Conservation (phyloP, 208 protist genomes). For the Balamuthia mandrillaris region DNA sequence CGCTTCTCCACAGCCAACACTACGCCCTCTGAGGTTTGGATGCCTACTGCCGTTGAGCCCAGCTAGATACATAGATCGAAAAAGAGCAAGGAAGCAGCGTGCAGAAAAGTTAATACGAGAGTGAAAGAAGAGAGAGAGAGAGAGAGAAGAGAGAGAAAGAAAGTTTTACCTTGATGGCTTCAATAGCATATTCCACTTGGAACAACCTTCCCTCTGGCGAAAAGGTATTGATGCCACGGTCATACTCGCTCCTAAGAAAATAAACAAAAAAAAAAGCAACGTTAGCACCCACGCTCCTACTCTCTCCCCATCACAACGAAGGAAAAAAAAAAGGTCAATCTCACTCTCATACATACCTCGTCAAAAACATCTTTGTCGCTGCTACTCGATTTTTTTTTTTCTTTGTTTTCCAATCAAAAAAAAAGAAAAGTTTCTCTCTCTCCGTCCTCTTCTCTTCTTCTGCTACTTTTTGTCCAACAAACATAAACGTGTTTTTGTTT, state of each 20-base stretch:
- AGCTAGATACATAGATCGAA: conserved; percentile 66
- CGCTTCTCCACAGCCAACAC: conserved; percentile 98
- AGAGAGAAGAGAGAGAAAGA: neutral
- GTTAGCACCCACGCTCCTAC: too few species aligned
- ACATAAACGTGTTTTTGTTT: too few species aligned
- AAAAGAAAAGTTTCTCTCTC: too few species aligned
- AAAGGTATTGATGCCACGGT: conserved; percentile 99
- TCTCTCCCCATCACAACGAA: too few species aligned
- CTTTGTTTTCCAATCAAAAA: too few species aligned
- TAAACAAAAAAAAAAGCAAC: neutral
- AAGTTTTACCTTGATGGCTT: conserved; percentile 83
- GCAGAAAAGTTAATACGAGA: neutral
- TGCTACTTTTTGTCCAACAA: too few species aligned
- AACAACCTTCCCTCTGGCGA: conserved; percentile 99
- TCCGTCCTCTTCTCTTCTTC: too few species aligned
- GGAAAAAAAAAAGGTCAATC: too few species aligned
- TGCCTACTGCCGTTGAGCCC: conserved; percentile 96
- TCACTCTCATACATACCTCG: too few species aligned
- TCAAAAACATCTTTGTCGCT: too few species aligned
- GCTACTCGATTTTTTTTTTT: too few species aligned
- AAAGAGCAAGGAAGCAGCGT: conserved; percentile 24
- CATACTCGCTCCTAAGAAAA: conserved; percentile 82
- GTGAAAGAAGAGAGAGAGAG: neutral
- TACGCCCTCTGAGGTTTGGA: conserved; percentile 93
- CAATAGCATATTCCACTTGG: conserved; percentile 94